A percentile compares a stretch with the other conserved stretches of the same genome.
phyloP scores from a whole-genome alignment of 306 rosid genomes.

The Lagenaria siceraria region DNA sequence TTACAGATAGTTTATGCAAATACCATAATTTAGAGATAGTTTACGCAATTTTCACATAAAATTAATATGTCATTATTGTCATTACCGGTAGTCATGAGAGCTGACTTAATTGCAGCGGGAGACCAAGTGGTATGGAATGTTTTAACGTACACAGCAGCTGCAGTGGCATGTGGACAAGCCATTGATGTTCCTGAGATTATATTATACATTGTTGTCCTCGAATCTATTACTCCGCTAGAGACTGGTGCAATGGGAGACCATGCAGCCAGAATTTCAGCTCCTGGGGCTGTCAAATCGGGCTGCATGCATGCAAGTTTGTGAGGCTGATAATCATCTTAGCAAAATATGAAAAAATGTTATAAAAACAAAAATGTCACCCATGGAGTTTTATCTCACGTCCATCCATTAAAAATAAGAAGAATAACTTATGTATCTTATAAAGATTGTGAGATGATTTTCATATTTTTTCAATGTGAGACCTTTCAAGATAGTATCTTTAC shows the following conservation, averaged over 20 bases:
- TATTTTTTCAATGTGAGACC: too few relatives aligned
- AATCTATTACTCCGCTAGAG: background rate
- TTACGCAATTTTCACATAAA: too few relatives aligned
- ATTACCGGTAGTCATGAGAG: slow-evolving; percentile 22
- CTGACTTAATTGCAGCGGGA: slow-evolving; percentile 24
- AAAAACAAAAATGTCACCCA: background rate
- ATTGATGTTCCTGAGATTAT: slow-evolving; percentile 30
- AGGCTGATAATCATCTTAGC: background rate
- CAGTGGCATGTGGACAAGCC: slow-evolving; percentile 21
- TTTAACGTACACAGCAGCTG: slow-evolving; percentile 19
- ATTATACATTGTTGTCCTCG: slow-evolving; percentile 6
- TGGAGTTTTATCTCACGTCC: background rate
- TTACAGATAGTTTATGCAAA: too few relatives aligned
- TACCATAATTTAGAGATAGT: too few relatives aligned
- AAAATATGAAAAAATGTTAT: background rate
- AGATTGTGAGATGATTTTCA: too few relatives aligned
- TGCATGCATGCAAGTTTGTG: background rate
- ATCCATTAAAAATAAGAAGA: too few relatives aligned
- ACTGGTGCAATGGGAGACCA: slow-evolving; percentile 20
- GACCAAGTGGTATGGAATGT: slow-evolving; percentile 23
- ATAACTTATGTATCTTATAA: too few relatives aligned
- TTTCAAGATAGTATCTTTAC: too few relatives aligned
- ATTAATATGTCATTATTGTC: background rate
- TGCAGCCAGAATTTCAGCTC: slow-evolving; percentile 20
- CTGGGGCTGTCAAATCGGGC: slow-evolving; percentile 14